phyloP scores from a whole-genome alignment of 2,329 filamentous ascomycete species.

The Aspergillus nomiae region DNA sequence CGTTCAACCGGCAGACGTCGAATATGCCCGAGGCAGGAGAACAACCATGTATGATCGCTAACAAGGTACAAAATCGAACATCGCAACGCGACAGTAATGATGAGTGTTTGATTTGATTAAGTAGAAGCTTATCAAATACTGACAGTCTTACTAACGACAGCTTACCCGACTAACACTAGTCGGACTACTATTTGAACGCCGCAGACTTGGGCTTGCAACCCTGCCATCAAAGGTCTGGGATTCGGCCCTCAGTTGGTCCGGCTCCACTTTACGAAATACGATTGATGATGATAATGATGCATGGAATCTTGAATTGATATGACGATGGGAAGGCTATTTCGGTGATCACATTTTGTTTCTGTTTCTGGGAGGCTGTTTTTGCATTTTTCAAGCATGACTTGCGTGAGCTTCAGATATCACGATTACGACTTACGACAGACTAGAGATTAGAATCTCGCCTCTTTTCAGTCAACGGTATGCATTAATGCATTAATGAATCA shows the following conservation, averaged over 20 bases:
- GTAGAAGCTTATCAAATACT: conserved; percentile 1
- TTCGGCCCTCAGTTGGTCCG: not conserved
- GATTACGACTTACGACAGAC: not conserved
- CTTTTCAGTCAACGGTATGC: not conserved
- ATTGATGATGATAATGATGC: not conserved
- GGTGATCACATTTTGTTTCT: not conserved
- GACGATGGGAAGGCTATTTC: not conserved
- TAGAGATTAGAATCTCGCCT: not conserved
- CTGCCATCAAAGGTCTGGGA: not conserved
- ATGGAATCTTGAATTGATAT: not conserved
- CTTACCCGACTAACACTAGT: not conserved
- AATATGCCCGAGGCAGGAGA: conserved; percentile 13
- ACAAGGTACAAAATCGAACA: not conserved
- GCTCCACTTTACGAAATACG: not conserved
- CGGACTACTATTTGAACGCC: not conserved
- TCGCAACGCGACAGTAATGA: not conserved
- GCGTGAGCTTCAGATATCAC: not conserved
- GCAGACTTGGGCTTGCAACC: not conserved
- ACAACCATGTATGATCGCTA: conserved; percentile 20
- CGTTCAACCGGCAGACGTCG: conserved; percentile 6
- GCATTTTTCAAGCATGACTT: not conserved
- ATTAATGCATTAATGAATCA: not conserved
- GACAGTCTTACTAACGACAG: not conserved
- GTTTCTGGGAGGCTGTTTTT: not conserved
- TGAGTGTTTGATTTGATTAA: not conserved